Percentiles rank a stretch among this genome's conserved stretches.
Evolutionary conservation across 768 basidiomycete species (phyloP).

Genomic region (Boletus rubescentipes): DNA sequence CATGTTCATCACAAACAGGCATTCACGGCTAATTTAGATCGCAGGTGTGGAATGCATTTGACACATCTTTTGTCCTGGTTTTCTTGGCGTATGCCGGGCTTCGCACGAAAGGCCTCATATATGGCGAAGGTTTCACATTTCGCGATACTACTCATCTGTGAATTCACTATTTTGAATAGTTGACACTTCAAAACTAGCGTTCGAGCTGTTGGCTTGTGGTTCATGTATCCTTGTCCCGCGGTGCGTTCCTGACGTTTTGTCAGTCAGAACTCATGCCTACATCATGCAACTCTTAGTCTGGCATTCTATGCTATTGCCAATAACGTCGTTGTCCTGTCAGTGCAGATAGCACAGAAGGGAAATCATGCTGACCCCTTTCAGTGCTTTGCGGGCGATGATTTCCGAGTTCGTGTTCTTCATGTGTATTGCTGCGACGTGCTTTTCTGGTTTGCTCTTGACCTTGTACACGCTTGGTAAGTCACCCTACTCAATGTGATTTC

Average conservation of each 20-base stretch:
- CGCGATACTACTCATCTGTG: not conserved
- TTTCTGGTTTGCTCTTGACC: conserved; percentile 71
- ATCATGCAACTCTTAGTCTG: conserved; percentile 39
- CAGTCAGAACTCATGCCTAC: not conserved
- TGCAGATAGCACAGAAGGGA: not conserved
- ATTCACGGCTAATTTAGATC: conserved; percentile 1
- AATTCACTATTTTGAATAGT: conserved; percentile 29
- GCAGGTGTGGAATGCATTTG: conserved; percentile 91
- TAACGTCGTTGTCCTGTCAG: conserved; percentile 76
- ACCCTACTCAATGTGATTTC: not conserved
- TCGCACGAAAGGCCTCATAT: conserved; percentile 60
- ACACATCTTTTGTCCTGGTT: conserved; percentile 68
- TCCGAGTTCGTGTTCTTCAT: conserved; percentile 79
- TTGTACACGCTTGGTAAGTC: conserved; percentile 49
- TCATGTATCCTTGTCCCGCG: conserved; percentile 86
- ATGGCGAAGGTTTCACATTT: conserved; percentile 45
- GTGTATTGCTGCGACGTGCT: conserved; percentile 71
- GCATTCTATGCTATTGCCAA: conserved; percentile 81
- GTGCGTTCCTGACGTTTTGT: conserved; percentile 32
- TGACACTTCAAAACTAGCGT: conserved; percentile 57
- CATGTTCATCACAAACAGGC: not conserved
- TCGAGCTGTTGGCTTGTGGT: conserved; percentile 82
- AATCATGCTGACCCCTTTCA: conserved; percentile 30
- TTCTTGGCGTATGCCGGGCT: conserved; percentile 68
- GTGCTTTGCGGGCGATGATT: conserved; percentile 81